Evolutionary conservation across 2,329 filamentous ascomycete species (phyloP).

Genomic region (Phialemonium atrogriseum): DNA sequence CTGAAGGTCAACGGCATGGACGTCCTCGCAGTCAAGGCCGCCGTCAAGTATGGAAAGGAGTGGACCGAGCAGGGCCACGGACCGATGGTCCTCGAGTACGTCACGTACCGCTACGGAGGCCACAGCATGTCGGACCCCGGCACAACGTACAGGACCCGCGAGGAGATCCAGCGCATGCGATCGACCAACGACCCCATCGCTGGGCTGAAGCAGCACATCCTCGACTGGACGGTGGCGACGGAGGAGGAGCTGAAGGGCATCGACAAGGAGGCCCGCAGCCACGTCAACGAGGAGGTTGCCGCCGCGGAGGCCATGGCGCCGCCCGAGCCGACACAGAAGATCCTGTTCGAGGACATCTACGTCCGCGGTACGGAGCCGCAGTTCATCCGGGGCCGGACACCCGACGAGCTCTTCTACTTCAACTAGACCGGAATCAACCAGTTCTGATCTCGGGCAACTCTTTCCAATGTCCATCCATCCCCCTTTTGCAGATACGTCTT

Average conservation of each 20-base stretch:
- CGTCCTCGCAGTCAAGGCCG: slow-evolving; percentile 93
- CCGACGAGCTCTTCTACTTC: slow-evolving; percentile 94
- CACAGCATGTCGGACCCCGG: slow-evolving; percentile 99
- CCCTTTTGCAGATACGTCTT: not conserved
- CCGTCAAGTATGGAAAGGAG: slow-evolving; percentile 88
- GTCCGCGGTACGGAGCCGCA: slow-evolving; percentile 78
- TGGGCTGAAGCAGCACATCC: slow-evolving; percentile 93
- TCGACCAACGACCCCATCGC: slow-evolving; percentile 98
- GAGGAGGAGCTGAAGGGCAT: slow-evolving; percentile 96
- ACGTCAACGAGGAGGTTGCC: slow-evolving; percentile 85
- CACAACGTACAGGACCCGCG: slow-evolving; percentile 97
- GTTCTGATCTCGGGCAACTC: not conserved
- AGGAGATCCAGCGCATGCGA: slow-evolving; percentile 99
- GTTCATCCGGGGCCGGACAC: slow-evolving; percentile 78
- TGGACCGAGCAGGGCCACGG: slow-evolving; percentile 78
- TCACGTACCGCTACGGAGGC: slow-evolving; percentile 98
- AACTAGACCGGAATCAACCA: slow-evolving; percentile 30
- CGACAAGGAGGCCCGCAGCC: slow-evolving; percentile 83
- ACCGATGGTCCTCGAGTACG: slow-evolving; percentile 94
- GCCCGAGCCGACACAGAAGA: slow-evolving; percentile 71
- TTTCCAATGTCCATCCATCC: not conserved
- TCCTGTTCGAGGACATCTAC: slow-evolving; percentile 95
- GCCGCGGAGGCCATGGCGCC: slow-evolving; percentile 79
- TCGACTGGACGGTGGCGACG: slow-evolving; percentile 85
- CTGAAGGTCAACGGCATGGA: slow-evolving; percentile 99